Percentiles rank a stretch among this genome's conserved stretches.
Conservation (phyloP, 169 alveolate genomes). For the Haemoproteus tartakovskyi region DNA sequence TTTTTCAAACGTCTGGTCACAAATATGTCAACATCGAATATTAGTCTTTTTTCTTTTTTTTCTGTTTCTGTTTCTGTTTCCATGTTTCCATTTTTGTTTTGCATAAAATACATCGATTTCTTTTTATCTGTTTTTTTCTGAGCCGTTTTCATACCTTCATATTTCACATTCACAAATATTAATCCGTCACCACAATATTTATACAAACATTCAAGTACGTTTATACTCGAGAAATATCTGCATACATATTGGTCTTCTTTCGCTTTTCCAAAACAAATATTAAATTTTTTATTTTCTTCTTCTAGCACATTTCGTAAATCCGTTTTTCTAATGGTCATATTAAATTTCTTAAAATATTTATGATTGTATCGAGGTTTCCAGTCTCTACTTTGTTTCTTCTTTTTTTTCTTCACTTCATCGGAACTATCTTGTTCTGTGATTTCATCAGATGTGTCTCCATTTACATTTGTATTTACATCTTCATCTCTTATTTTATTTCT, state of each 20-base stretch:
- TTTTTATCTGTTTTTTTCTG: background rate
- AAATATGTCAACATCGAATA: background rate
- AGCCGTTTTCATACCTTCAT: background rate
- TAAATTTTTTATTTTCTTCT: slow-evolving; percentile 26
- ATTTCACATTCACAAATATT: slow-evolving; percentile 40
- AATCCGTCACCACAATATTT: slow-evolving; percentile 54
- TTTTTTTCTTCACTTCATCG: background rate
- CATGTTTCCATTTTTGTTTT: background rate
- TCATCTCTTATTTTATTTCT: too few species aligned
- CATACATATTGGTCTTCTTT: slow-evolving; percentile 17
- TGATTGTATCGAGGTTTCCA: background rate
- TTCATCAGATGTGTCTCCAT: background rate
- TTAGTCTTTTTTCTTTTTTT: too few species aligned
- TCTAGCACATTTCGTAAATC: background rate
- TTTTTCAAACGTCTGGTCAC: background rate
- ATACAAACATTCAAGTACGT: slow-evolving; percentile 25
- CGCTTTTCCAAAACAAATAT: slow-evolving; percentile 35
- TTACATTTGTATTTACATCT: background rate
- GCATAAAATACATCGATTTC: background rate
- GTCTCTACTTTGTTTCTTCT: background rate
- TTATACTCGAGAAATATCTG: slow-evolving; percentile 39
- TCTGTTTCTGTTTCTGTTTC: background rate
- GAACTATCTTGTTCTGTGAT: background rate
- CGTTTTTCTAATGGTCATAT: background rate
- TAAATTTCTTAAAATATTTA: background rate